phyloP scores from a whole-genome alignment of 2,329 filamentous ascomycete genomes.

The Nemania sp. region DNA sequence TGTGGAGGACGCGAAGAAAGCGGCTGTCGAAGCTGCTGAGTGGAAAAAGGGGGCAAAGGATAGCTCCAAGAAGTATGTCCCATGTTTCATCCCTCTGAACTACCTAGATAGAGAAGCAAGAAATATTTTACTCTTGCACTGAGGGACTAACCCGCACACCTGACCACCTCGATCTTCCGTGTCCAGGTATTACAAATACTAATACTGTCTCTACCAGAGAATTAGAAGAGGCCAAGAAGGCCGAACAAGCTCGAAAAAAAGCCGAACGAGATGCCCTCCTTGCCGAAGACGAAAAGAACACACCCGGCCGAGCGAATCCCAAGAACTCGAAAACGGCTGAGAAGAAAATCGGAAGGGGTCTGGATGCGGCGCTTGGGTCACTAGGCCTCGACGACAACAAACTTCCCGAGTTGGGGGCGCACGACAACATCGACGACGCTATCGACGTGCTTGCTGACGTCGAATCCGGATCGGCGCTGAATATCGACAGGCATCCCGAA shows the following conservation, averaged over 20 bases:
- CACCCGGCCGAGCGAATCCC: conserved; percentile 60
- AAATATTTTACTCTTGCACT: no score
- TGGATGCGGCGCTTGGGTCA: conserved; percentile 58
- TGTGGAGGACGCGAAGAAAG: conserved; percentile 67
- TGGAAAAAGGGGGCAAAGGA: conserved; percentile 89
- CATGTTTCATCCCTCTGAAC: no score
- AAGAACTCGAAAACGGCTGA: conserved; percentile 75
- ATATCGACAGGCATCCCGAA: conserved; percentile 85
- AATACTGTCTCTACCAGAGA: conserved; percentile 59
- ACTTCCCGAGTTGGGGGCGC: conserved; percentile 71
- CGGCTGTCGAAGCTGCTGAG: conserved; percentile 70
- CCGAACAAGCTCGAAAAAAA: conserved; percentile 83
- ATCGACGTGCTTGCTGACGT: conserved; percentile 78
- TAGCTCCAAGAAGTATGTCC: conserved; percentile 79
- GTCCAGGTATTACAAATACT: no score
- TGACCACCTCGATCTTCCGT: no score
- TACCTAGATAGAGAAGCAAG: no score
- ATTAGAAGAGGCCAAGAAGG: conserved; percentile 80
- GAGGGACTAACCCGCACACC: no score
- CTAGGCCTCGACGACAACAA: conserved; percentile 57
- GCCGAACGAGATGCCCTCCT: conserved; percentile 85
- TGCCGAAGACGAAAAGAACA: conserved; percentile 76
- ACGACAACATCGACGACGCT: conserved; percentile 83
- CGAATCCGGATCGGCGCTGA: conserved; percentile 61
- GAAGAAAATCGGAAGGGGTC: conserved; percentile 42